A percentile compares a stretch with the other conserved stretches of the same genome.
Conservation (phyloP, 345 rosid genomes). For the Erodium maritimum region DNA sequence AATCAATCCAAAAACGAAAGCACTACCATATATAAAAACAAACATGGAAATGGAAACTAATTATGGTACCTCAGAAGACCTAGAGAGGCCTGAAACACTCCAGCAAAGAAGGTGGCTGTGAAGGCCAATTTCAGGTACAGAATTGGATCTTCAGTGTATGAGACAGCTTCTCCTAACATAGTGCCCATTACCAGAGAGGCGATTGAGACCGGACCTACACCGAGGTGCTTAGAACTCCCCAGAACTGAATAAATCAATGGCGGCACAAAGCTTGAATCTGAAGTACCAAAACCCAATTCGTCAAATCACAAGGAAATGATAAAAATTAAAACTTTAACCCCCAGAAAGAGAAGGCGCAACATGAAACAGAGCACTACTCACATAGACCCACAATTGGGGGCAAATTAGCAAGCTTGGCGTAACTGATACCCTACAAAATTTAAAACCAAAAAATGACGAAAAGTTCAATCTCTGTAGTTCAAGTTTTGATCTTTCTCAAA, state of each 20-base stretch:
- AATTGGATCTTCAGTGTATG: slow-evolving; percentile 47
- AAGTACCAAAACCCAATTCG: slow-evolving; percentile 9
- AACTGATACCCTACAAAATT: slow-evolving; percentile 80
- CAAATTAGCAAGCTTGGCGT: slow-evolving; percentile 94
- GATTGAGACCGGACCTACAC: slow-evolving; percentile 93
- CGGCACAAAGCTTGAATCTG: slow-evolving; percentile 99
- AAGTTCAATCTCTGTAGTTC: not conserved
- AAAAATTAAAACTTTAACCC: not conserved
- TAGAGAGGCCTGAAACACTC: slow-evolving; percentile 85
- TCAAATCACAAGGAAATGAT: not conserved
- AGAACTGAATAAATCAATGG: slow-evolving; percentile 77
- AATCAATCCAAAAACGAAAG: not conserved
- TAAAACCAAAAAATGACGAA: not conserved
- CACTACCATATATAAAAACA: not conserved
- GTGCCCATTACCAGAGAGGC: slow-evolving; percentile 97
- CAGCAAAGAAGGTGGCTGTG: slow-evolving; percentile 96
- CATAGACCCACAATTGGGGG: slow-evolving; percentile 92
- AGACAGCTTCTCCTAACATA: slow-evolving; percentile 72
- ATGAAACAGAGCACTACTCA: slow-evolving; percentile 27
- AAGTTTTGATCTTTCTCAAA: not conserved
- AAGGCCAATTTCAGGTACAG: slow-evolving; percentile 78
- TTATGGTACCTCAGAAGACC: slow-evolving; percentile 62
- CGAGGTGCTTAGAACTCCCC: slow-evolving; percentile 90
- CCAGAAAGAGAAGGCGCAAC: too few species aligned
- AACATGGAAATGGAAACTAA: too few species aligned